phyloP scores from a whole-genome alignment of 1,284 basidiomycete species.

The Tylopilus sp. region DNA sequence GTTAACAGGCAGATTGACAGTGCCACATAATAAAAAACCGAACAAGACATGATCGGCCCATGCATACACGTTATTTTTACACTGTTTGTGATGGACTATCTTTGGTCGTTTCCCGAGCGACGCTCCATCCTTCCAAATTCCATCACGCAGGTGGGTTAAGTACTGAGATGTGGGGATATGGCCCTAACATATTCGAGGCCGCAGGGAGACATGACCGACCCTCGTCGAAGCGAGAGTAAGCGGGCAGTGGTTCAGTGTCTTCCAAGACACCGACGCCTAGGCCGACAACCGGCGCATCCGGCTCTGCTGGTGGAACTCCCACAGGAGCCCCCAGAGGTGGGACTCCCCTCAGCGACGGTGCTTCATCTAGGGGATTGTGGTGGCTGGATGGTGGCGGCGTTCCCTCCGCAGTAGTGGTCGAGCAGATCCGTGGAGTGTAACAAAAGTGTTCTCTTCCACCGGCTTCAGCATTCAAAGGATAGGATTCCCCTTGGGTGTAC shows the following conservation, averaged over 20 bases:
- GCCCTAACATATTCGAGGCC: conserved; percentile 16
- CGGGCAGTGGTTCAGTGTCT: conserved; percentile 10
- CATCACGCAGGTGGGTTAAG: conserved; percentile 1
- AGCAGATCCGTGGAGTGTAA: not conserved
- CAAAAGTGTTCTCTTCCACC: not conserved
- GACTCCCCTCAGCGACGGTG: conserved; percentile 10
- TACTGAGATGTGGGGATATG: conserved; percentile 20
- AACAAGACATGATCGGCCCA: not conserved
- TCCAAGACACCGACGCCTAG: conserved; percentile 6
- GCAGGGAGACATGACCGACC: conserved; percentile 1
- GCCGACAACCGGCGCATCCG: not conserved
- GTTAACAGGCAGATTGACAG: not conserved
- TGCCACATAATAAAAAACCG: not conserved
- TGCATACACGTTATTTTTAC: not conserved
- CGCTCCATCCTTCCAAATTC: not conserved
- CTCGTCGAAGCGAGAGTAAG: conserved; percentile 22
- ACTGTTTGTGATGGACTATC: not conserved
- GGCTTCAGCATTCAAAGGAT: not conserved
- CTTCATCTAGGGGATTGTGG: conserved; percentile 2
- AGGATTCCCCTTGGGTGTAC: conserved; percentile 11
- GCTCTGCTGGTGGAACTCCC: not conserved
- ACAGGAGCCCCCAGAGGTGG: conserved; percentile 7
- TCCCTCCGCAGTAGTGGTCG: not conserved
- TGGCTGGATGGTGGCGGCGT: not conserved
- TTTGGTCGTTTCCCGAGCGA: not conserved